phyloP scores from a whole-genome alignment of 164 flowering plant genomes.

The Cinnamomum chago region DNA sequence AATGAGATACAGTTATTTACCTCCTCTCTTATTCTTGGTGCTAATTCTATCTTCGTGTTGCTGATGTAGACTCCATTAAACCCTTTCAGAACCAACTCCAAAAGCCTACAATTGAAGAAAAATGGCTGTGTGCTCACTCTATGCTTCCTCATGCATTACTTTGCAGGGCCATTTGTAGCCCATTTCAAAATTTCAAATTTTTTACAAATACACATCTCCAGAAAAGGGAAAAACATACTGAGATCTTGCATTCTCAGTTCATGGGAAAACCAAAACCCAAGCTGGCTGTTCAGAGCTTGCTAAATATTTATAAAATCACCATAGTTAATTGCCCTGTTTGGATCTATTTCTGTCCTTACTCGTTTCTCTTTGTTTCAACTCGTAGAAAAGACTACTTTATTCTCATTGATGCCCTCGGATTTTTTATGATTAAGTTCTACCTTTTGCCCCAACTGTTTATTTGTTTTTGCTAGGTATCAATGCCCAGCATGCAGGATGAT shows the following conservation, averaged over 20 bases:
- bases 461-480: constrained; percentile 50
- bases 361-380: background rate
- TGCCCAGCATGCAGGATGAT: constrained; percentile 55
- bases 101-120: too few species aligned
- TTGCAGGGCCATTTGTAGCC: background rate
- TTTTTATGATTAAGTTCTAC: background rate
- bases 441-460: background rate
- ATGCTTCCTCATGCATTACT: too few species aligned
- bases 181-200: background rate
- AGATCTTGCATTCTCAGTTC: background rate
- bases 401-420: background rate
- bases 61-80: too few species aligned
- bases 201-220: background rate
- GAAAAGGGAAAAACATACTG: background rate
- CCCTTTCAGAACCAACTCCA: too few species aligned
- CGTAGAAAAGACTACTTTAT: background rate
- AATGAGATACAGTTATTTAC: too few species aligned
- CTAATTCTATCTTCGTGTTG: too few species aligned
- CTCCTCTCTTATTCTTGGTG: too few species aligned
- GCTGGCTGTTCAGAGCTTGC: background rate
- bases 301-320: background rate
- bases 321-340: background rate
- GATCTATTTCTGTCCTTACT: background rate
- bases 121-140: too few species aligned
- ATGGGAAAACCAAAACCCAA: background rate